These are phyloP conservation scores for Amanita rubescens DNA, from an alignment of 768 basidiomycete species.

Conservation along the genomic window DNA sequence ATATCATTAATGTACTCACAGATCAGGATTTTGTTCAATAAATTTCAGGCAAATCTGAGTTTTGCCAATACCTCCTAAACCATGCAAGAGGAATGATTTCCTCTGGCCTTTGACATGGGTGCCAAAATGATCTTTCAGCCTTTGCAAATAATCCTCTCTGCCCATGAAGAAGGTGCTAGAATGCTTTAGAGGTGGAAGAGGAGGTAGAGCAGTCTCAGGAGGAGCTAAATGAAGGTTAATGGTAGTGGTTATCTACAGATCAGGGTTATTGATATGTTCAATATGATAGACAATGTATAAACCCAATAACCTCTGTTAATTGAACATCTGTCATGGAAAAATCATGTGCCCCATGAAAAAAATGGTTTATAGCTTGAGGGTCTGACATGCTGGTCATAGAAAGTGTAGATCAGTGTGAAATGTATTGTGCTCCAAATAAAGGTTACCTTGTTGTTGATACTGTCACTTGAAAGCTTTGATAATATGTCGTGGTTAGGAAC, in stretches of 20 bases:
- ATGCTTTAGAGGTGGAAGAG: not conserved
- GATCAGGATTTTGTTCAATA: not conserved
- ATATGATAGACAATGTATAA: not conserved
- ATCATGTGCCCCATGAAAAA: not conserved
- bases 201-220: not conserved
- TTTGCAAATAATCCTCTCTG: slow-evolving; percentile 6
- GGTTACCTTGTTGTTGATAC: not conserved
- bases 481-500: not conserved
- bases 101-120: not conserved
- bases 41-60: slow-evolving; percentile 1
- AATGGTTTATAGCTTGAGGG: not conserved
- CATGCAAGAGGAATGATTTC: slow-evolving; percentile 13
- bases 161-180: not conserved
- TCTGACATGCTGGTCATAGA: not conserved
- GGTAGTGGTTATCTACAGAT: not conserved
- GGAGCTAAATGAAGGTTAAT: not conserved
- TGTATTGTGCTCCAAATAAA: not conserved
- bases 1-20: no score
- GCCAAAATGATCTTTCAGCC: slow-evolving; percentile 10
- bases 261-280: not conserved
- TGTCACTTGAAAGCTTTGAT: no score
- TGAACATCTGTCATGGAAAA: not conserved
- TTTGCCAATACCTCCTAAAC: slow-evolving; percentile 14
- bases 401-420: not conserved
- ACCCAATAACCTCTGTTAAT: not conserved